Base-by-base conservation (phyloP, 1,139 yeast genomes). In the Oligophagozyma castellii region DNA sequence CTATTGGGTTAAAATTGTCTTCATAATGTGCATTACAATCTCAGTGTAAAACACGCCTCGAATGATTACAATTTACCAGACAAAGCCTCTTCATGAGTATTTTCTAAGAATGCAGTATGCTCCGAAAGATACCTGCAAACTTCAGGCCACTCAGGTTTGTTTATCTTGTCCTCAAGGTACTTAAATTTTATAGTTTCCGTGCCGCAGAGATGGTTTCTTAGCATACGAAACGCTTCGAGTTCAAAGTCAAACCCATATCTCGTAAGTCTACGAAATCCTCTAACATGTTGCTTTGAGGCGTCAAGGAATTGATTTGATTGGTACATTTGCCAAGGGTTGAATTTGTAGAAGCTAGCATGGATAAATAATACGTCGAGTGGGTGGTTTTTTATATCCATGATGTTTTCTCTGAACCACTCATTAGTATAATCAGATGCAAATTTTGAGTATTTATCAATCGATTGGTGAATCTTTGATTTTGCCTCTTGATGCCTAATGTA, bases 271-370 rank as follows among this genome's bases (percentile, higher is more conserved):
- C 23, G 22, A 22, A 43, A 43, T 1, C 38, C 45, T 19, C 51
- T 35, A 24, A 44, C 30, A 21, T 44, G 48, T n/a, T 34, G 16
- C 5, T 68, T 72, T 14, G 59, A 58, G 22, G 53, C 58, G 32
- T 63, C 56, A 24, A 62, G 46, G 19, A 68, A 58, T 33, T 60
- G 63, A 3, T 62, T 58, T 4, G 59, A 58, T 13, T 45, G 42
- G 39, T 58, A 59, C 34, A 71, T 55, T 6, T 54, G 54, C 58
- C 70, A 63, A 2, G 81, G 80, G 40, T 73, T 69, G 35, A 73
- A 59, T 48, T 74, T 74, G 16, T 76, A 76, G 56, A 62, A 69
- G 46, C 74, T 73, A 28, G 78, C 69, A 46, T 77, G 84, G 32
- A 75, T 67, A 40, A 76, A 74, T 40, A 46, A 34, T 6, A 38